Conservation (phyloP, 768 basidiomycete genomes). For the Amylocystis lapponica region DNA sequence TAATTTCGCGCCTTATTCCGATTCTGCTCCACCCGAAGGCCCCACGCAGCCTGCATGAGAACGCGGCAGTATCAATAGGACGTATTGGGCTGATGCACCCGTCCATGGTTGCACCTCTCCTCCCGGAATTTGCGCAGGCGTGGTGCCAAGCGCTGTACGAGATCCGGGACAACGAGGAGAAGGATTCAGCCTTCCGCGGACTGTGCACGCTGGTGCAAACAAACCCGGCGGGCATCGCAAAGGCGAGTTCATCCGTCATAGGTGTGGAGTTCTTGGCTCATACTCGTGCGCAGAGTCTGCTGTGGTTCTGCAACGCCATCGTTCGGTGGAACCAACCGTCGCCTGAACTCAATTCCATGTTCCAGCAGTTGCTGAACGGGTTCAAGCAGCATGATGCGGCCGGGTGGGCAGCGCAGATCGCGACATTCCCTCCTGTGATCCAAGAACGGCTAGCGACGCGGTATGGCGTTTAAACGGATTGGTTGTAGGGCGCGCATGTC, state of each 20-base stretch:
- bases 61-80: conserved; percentile 97
- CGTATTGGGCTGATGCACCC: conserved; percentile 94
- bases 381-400: conserved; percentile 86
- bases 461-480: conserved; percentile 59
- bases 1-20: conserved; percentile 86
- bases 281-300: conserved; percentile 57
- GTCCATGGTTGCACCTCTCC: conserved; percentile 76
- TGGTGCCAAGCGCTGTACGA: conserved; percentile 98
- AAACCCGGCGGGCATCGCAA: conserved; percentile 90
- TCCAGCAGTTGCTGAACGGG: conserved; percentile 80
- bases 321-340: conserved; percentile 94
- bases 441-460: conserved; percentile 81
- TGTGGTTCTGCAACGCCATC: conserved; percentile 98
- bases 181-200: conserved; percentile 97
- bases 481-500: too few relatives aligned
- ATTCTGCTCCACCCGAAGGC: conserved; percentile 91
- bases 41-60: conserved; percentile 92
- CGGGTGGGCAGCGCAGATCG: conserved; percentile 81
- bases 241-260: conserved; percentile 39
- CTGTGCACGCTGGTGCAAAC: conserved; percentile 93
- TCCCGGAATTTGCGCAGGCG: conserved; percentile 85
- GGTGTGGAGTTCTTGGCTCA: conserved; percentile 21
- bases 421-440: conserved; percentile 82
- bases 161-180: conserved; percentile 99
- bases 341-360: conserved; percentile 88